phyloP scores from a whole-genome alignment of 1,284 basidiomycete genomes.

The Ganoderma sinense region DNA sequence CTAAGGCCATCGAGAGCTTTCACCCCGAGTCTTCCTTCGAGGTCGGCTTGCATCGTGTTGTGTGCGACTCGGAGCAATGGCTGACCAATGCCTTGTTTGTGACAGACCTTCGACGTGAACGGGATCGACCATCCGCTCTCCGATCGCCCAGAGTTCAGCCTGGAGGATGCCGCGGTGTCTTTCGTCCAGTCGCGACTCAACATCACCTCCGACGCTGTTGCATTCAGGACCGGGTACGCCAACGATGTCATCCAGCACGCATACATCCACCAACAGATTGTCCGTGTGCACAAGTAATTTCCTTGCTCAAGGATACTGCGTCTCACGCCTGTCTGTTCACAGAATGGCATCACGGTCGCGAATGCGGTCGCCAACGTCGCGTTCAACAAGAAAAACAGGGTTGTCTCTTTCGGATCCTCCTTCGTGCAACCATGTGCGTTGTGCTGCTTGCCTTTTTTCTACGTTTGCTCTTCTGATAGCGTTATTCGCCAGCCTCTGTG shows the following conservation, averaged over 20 bases:
- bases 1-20: slow-evolving; percentile 47
- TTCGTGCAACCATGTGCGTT: slow-evolving; percentile 55
- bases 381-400: slow-evolving; percentile 46
- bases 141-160: slow-evolving; percentile 37
- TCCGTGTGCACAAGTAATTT: not conserved
- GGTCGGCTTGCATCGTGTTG: slow-evolving; percentile 33
- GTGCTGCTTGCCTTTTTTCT: not conserved
- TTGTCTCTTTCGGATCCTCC: slow-evolving; percentile 56
- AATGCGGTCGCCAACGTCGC: slow-evolving; percentile 56
- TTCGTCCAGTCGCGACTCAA: slow-evolving; percentile 41
- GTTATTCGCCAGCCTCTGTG: slow-evolving; percentile 38
- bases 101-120: slow-evolving; percentile 48
- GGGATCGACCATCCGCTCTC: slow-evolving; percentile 44
- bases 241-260: slow-evolving; percentile 43
- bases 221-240: slow-evolving; percentile 37
- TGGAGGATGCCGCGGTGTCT: slow-evolving; percentile 39
- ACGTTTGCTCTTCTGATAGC: not conserved
- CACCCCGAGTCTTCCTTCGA: slow-evolving; percentile 53
- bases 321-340: too few species aligned
- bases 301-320: too few species aligned
- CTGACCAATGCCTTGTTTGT: not conserved
- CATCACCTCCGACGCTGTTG: slow-evolving; percentile 32
- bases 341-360: slow-evolving; percentile 49
- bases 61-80: not conserved
- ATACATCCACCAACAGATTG: slow-evolving; percentile 47